A percentile compares a stretch with the other conserved stretches of the same genome.
Evolutionary conservation across 495 filamentous ascomycete species (phyloP).

Genomic region (Aspergillus bridgeri): DNA sequence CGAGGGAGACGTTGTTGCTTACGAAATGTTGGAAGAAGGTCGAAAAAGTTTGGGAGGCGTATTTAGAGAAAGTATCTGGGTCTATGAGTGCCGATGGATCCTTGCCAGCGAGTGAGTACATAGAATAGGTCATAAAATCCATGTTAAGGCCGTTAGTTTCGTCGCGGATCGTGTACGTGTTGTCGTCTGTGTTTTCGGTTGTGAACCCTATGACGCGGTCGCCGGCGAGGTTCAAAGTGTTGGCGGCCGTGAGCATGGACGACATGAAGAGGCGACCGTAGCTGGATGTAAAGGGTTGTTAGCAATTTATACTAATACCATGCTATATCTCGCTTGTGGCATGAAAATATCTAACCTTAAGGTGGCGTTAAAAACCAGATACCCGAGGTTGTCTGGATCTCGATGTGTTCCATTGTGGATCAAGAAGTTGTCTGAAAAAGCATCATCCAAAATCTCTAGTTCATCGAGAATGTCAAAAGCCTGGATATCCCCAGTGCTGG

Average conservation of each 20-base stretch:
- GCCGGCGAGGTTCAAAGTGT: conserved; percentile 12
- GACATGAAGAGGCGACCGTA: conserved; percentile 33
- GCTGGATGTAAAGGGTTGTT: conserved; percentile 13
- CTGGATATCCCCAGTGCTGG: conserved; percentile 25
- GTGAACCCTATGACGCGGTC: conserved; percentile 7
- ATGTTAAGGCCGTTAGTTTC: conserved; percentile 31
- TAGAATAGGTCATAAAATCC: conserved; percentile 39
- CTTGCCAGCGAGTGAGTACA: conserved; percentile 28
- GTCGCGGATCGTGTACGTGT: conserved; percentile 38
- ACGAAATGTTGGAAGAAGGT: conserved; percentile 40
- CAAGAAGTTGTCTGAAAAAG: conserved; percentile 28
- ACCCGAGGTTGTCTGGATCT: neutral
- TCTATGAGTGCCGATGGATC: conserved; percentile 27
- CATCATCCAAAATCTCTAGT: conserved; percentile 14
- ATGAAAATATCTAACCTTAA: neutral
- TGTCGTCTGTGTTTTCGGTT: conserved; percentile 27
- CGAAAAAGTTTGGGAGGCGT: conserved; percentile 28
- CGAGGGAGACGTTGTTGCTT: conserved; percentile 21
- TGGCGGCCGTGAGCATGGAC: conserved; percentile 30
- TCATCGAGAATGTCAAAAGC: conserved; percentile 21
- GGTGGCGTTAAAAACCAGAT: neutral
- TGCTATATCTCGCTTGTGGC: neutral
- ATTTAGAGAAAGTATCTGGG: conserved; percentile 11
- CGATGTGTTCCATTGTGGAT: conserved; percentile 12
- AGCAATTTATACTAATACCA: neutral